Evolutionary conservation across 2,329 filamentous ascomycete genomes (phyloP).

Genomic region (Talaromyces piceae): DNA sequence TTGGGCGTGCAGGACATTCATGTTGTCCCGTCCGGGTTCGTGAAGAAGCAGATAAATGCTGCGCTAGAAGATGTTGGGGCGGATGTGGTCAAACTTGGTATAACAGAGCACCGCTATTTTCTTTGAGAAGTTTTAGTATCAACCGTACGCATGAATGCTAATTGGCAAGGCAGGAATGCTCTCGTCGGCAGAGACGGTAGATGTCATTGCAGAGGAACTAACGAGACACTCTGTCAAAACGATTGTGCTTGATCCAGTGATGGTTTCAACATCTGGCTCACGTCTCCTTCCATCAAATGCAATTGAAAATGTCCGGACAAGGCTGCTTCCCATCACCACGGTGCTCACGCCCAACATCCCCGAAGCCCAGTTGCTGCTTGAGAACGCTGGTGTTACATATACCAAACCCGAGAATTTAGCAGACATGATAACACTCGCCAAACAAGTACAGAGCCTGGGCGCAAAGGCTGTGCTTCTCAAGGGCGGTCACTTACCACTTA

Average conservation of each 20-base stretch:
- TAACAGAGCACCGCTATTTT: slow-evolving; percentile 14
- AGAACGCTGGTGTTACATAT: slow-evolving; percentile 29
- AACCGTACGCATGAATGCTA: no score
- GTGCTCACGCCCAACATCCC: slow-evolving; percentile 44
- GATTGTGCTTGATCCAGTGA: slow-evolving; percentile 74
- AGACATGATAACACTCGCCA: slow-evolving; percentile 63
- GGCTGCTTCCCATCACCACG: slow-evolving; percentile 37
- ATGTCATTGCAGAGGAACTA: slow-evolving; percentile 60
- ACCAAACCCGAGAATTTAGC: slow-evolving; percentile 50
- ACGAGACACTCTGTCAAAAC: slow-evolving; percentile 49
- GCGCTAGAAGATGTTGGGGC: slow-evolving; percentile 76
- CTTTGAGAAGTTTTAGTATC: no score
- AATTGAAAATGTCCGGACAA: slow-evolving; percentile 31
- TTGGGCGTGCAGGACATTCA: slow-evolving; percentile 75
- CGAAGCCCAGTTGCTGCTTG: slow-evolving; percentile 39
- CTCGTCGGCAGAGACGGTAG: slow-evolving; percentile 62
- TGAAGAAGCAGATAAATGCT: slow-evolving; percentile 77
- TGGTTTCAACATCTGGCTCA: slow-evolving; percentile 57
- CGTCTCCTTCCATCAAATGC: slow-evolving; percentile 39
- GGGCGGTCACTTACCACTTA: slow-evolving; percentile 81
- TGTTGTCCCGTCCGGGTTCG: slow-evolving; percentile 67
- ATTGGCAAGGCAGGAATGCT: slow-evolving; percentile 61
- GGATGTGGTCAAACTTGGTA: slow-evolving; percentile 89
- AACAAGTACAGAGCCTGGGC: slow-evolving; percentile 58
- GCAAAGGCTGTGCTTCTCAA: slow-evolving; percentile 79